Evolutionary conservation across 1,284 basidiomycete species (phyloP).

Genomic region (Trametes polyzona): DNA sequence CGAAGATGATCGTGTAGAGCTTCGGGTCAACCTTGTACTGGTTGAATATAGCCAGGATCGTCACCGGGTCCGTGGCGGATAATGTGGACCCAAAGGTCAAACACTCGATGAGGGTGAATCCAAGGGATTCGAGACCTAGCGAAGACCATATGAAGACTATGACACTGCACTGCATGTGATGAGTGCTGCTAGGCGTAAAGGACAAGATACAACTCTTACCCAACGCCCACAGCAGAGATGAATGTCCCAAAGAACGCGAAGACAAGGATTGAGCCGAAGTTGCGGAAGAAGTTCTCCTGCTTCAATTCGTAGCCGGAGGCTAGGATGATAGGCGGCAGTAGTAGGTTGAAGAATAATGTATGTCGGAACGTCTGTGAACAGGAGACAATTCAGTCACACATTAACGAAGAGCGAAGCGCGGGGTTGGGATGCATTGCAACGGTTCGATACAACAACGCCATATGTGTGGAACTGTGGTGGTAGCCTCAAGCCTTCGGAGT

Average conservation of each 20-base stretch:
- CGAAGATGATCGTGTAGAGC: constrained; percentile 97
- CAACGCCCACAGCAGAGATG: constrained; percentile 95
- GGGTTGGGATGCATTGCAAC: no score
- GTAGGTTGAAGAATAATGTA: constrained; percentile 96
- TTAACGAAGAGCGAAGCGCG: no score
- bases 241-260: constrained; percentile 98
- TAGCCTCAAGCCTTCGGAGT: no score
- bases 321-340: constrained; percentile 97
- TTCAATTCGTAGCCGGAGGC: constrained; percentile 98
- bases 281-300: constrained; percentile 97
- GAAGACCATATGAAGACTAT: constrained; percentile 95
- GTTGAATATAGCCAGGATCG: constrained; percentile 98
- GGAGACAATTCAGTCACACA: background rate
- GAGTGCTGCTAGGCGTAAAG: constrained; percentile 32
- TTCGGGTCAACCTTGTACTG: constrained; percentile 99
- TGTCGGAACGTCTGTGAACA: constrained; percentile 91
- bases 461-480: no score
- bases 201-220: constrained; percentile 55
- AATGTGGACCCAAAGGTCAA: constrained; percentile 96
- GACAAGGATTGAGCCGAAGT: constrained; percentile 95
- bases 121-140: constrained; percentile 86
- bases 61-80: constrained; percentile 97
- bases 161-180: constrained; percentile 67
- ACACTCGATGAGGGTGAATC: constrained; percentile 87
- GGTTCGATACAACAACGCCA: no score